Base-by-base conservation (phyloP, 345 rosid genomes). In the Schrenkiella parvula region DNA sequence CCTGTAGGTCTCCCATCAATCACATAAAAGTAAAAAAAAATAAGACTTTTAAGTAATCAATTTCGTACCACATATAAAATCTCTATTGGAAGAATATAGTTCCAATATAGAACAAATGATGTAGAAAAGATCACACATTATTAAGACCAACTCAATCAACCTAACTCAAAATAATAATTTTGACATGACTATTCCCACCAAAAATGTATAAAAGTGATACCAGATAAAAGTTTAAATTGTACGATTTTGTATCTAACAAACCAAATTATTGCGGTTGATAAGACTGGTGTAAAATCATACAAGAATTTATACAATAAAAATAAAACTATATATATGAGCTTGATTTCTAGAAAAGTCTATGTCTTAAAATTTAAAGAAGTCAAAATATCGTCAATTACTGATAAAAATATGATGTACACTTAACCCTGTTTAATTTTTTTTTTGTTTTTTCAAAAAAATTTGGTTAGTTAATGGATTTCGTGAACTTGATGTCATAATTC, bases 161-260 rank as follows among this genome's bases (percentile, higher is more conserved):
- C 56, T 23, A 68, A 32, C 61, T 10, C 29, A 18, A 65, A 41
- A 19, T 14, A 75, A 68, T 61, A 42, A 53, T 68, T 75, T 38
- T 68, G 70, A 75, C 35, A 75, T 52, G 79, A 75, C 79, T 68
- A 41, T 59, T 68, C 57, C 74, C 79, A 75, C 69, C 60, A 56
- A 32, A 57, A 46, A 39, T 56, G 19, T 42, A 41, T 38, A 38
- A 3, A 58, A 39, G 62, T 32, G 54, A 50, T 62, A 58, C 29
- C 43, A 11, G 1, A 25, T 64, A 46, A 46, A 46, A 44, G 59
- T 46, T 56, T n/a, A 64, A 57, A 4, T 18, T 31, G 61, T 28
- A 51, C 56, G 22, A 13, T n/a, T 34, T 34, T 22, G 34, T n/a
- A 48, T 34, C 15, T 22, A 47, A 31, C 14, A n/a, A 51, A 48